These are phyloP conservation scores for Marasmius fiardii DNA, from an alignment of 1,284 basidiomycete species.

Conservation along the genomic window DNA sequence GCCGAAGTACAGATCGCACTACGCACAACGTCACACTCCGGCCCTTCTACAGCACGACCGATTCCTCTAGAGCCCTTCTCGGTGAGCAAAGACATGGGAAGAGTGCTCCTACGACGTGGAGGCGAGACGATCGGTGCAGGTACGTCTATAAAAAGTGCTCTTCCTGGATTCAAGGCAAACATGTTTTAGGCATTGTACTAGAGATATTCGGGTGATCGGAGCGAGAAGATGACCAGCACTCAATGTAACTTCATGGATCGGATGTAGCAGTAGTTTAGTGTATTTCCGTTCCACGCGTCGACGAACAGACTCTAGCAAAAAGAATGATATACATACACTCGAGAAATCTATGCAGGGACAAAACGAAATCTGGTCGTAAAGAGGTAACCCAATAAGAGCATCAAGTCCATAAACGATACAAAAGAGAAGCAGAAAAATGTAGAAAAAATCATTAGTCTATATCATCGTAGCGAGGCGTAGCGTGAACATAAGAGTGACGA, in stretches of 20 bases:
- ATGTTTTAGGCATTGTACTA: conserved; percentile 8
- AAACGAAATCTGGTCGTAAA: no score
- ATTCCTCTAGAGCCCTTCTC: conserved; percentile 87
- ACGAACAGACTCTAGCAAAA: no score
- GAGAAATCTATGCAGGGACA: no score
- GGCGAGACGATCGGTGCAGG: conserved; percentile 97
- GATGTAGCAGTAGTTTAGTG: no score
- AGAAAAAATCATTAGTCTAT: neutral
- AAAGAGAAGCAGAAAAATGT: neutral
- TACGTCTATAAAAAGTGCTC: conserved; percentile 26
- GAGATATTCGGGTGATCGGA: conserved; percentile 8
- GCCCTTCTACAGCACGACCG: conserved; percentile 46
- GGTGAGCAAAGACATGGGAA: conserved; percentile 96
- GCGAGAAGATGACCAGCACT: neutral
- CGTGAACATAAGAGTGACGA: neutral
- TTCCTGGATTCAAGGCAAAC: neutral
- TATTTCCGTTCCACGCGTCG: no score
- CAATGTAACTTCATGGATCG: no score
- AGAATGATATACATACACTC: no score
- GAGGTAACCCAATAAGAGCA: neutral
- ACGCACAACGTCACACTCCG: conserved; percentile 51
- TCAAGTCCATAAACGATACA: neutral
- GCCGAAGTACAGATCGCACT: conserved; percentile 85
- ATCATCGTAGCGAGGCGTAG: neutral
- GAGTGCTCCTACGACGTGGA: conserved; percentile 81